These are phyloP conservation scores for Apiospora koreana DNA, from an alignment of 2,329 filamentous ascomycete genomes.

Conservation along the genomic window DNA sequence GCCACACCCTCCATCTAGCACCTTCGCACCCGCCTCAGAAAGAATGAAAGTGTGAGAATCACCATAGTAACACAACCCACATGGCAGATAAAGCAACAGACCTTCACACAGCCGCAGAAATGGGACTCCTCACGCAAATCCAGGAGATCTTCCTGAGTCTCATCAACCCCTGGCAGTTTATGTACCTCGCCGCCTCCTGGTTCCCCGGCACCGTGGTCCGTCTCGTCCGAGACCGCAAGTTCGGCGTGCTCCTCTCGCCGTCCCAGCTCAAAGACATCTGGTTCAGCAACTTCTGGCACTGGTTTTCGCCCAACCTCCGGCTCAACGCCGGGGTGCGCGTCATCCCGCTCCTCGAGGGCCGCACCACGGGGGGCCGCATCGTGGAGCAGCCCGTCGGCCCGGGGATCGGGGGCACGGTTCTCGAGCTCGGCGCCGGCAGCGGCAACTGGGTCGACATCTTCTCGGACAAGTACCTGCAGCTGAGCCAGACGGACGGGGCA, in stretches of 20 bases:
- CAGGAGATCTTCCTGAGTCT: constrained; percentile 4
- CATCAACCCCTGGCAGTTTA: constrained; percentile 46
- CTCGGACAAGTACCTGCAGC: constrained; percentile 25
- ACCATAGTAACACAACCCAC: neutral
- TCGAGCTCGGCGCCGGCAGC: constrained; percentile 64
- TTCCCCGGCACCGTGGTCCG: constrained; percentile 51
- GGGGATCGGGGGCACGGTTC: constrained; percentile 51
- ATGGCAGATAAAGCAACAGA: neutral
- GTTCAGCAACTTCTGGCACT: constrained; percentile 64
- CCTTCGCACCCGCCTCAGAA: no score
- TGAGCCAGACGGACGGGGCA: neutral
- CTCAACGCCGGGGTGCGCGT: constrained; percentile 43
- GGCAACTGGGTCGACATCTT: constrained; percentile 64
- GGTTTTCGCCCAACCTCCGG: constrained; percentile 52
- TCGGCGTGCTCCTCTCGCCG: constrained; percentile 41
- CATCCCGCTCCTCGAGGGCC: constrained; percentile 55
- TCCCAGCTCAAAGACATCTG: constrained; percentile 48
- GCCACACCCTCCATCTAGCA: neutral
- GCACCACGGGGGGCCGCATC: constrained; percentile 39
- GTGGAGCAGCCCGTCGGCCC: constrained; percentile 33
- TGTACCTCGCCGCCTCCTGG: constrained; percentile 48
- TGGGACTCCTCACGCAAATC: neutral
- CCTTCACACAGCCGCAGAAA: neutral
- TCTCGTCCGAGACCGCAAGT: constrained; percentile 39
- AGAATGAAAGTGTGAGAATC: neutral